Base-by-base conservation (phyloP, 73 alveolate genomes). In the Tetrahymena thermophila region DNA sequence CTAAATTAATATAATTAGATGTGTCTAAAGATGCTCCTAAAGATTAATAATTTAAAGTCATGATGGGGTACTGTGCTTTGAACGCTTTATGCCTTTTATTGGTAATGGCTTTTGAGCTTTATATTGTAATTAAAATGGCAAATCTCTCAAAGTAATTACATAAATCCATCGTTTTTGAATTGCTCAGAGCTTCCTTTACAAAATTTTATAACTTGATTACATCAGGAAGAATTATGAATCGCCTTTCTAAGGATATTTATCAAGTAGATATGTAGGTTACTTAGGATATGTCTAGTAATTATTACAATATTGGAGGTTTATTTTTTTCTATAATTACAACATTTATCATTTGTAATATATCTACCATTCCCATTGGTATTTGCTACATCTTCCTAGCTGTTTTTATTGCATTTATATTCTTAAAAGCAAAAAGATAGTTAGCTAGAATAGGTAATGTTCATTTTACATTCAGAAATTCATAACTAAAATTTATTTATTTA, bases 221-320 rank as follows among this genome's bases (percentile, higher is more conserved):
- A 10, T 56, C 93, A 0, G 96, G 96, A 8, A 50, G 96, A 38
- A 23, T 94, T n/a, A 94, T 94, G 94, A 94, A 94, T 94, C 57
- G 96, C 34, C 93, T 94, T 71, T 71, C 94, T 34, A 94, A 94
- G 25, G 96, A 94, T 94, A 94, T 94, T 13, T 94, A 56, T 44
- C 55, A 94, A 37, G 71, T 94, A 7, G 94, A 94, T 58, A 57
- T 94, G 57, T 42, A 71, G n/a, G 35, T 94, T 71, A 94, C 96
- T 16, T 56, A 58, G 34, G 38, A 94, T 71, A 28, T 56, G 2
- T 56, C 85, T 11, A 58, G 31, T 58, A n/a, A 56, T 38, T 35
- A 55, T 10, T 56, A 35, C 23, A 40, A 94, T 40, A 35, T 58
- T 35, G 43, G 50, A 19, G 35, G 28, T 34, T 23, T 94, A 2